Evolutionary conservation across 2,329 filamentous ascomycete genomes (phyloP).

Genomic region (Blumeria hordei): DNA sequence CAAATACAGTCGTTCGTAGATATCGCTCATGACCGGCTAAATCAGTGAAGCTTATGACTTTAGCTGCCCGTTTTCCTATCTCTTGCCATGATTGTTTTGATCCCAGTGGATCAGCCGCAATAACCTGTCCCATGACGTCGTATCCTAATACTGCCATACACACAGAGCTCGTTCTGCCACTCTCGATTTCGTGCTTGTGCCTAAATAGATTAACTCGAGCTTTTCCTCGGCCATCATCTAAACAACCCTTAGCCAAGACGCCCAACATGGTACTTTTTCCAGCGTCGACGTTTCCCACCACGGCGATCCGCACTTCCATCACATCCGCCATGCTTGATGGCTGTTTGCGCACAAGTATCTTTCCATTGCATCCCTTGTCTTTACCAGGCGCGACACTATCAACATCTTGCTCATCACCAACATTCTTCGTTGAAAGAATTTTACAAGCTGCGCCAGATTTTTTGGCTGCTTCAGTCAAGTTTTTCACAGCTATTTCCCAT

Average conservation of each 20-base stretch:
- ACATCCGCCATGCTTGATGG: constrained; percentile 60
- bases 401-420: constrained; percentile 47
- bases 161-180: constrained; percentile 81
- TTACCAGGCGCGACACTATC: constrained; percentile 28
- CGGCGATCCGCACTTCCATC: constrained; percentile 87
- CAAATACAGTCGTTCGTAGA: constrained; percentile 86
- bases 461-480: constrained; percentile 40
- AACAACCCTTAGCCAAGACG: constrained; percentile 79
- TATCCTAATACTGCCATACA: constrained; percentile 99
- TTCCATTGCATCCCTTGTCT: constrained; percentile 57
- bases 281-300: constrained; percentile 93
- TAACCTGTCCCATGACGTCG: constrained; percentile 61
- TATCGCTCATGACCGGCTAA: constrained; percentile 91
- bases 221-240: constrained; percentile 84
- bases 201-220: constrained; percentile 89
- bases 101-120: constrained; percentile 60
- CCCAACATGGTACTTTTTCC: constrained; percentile 93
- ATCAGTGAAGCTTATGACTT: constrained; percentile 93
- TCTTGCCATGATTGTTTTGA: constrained; percentile 90
- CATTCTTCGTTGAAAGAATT: constrained; percentile 71
- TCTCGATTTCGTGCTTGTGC: constrained; percentile 95
- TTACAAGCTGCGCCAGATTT: constrained; percentile 49
- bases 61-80: constrained; percentile 80
- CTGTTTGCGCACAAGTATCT: constrained; percentile 55
- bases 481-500: constrained; percentile 47